Conservation (phyloP, 2,329 filamentous ascomycete genomes). For the Aureobasidium sp. region DNA sequence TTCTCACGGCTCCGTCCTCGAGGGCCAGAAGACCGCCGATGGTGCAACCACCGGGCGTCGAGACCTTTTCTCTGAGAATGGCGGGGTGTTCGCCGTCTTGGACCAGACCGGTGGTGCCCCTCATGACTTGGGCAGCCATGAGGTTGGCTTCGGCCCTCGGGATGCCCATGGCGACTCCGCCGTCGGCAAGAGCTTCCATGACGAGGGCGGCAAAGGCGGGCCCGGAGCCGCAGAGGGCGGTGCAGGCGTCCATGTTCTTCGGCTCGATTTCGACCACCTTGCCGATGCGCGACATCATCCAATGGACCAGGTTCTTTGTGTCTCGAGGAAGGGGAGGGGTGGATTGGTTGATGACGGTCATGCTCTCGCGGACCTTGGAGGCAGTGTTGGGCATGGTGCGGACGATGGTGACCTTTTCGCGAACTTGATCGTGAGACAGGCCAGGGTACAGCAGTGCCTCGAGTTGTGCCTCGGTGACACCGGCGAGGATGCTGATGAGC, state of each 20-base stretch:
- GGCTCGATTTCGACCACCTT: conserved; percentile 62
- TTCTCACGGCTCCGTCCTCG: conserved; percentile 65
- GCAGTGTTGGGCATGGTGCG: conserved; percentile 83
- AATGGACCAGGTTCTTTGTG: conserved; percentile 55
- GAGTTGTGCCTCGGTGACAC: conserved; percentile 64
- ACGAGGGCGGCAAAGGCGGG: conserved; percentile 71
- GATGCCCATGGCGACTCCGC: conserved; percentile 71
- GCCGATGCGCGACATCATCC: conserved; percentile 71
- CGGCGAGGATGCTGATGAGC: conserved; percentile 73
- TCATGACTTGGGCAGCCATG: conserved; percentile 76
- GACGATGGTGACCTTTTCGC: conserved; percentile 53
- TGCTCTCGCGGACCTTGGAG: conserved; percentile 68
- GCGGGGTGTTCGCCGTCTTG: conserved; percentile 68
- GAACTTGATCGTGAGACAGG: conserved; percentile 41
- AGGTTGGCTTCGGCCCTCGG: conserved; percentile 64
- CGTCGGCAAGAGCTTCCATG: conserved; percentile 68
- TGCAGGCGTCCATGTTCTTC: conserved; percentile 63
- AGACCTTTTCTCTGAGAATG: conserved; percentile 67
- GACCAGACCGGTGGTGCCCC: conserved; percentile 63
- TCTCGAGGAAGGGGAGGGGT: conserved; percentile 51
- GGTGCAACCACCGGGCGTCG: conserved; percentile 69
- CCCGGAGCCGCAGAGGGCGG: conserved; percentile 66
- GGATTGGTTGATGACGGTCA: conserved; percentile 66
- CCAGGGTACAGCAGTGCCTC: conserved; percentile 55
- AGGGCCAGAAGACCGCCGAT: conserved; percentile 66